These are phyloP conservation scores for Pyrenula aspistea DNA, from an alignment of 495 filamentous ascomycete genomes.

Conservation along the genomic window DNA sequence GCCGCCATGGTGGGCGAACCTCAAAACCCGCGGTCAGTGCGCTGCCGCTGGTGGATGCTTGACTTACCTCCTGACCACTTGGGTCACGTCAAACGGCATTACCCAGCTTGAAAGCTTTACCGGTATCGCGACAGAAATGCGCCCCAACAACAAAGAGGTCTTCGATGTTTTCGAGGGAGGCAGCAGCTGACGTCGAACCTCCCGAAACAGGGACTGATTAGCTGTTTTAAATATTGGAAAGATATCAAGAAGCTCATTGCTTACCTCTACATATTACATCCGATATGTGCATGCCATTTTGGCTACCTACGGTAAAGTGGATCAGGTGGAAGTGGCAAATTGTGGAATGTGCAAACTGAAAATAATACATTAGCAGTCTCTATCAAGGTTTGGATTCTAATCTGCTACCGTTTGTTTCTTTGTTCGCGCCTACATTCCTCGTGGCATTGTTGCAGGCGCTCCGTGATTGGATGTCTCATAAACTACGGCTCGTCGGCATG, in stretches of 20 bases:
- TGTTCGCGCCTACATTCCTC: background rate
- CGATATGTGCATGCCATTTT: too few relatives aligned
- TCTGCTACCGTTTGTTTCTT: background rate
- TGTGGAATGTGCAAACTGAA: too few relatives aligned
- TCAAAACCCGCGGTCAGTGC: background rate
- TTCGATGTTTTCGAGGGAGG: background rate
- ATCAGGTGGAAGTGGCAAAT: too few relatives aligned
- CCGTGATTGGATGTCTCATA: background rate
- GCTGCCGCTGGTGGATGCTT: background rate
- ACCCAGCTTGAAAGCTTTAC: background rate
- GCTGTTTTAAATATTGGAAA: too few relatives aligned
- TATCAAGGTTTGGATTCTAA: background rate
- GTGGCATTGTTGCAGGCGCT: background rate
- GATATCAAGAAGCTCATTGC: too few relatives aligned
- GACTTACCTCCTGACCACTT: background rate
- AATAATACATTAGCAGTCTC: too few relatives aligned
- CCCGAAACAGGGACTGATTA: background rate
- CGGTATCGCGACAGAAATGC: background rate
- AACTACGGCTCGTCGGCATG: background rate
- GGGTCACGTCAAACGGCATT: background rate
- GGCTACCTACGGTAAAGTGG: too few relatives aligned
- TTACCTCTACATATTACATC: too few relatives aligned
- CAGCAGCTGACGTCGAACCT: background rate
- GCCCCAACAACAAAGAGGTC: background rate
- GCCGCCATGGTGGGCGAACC: background rate